phyloP scores from a whole-genome alignment of 1,284 basidiomycete species.

The Cutaneotrichosporon arboriforme region DNA sequence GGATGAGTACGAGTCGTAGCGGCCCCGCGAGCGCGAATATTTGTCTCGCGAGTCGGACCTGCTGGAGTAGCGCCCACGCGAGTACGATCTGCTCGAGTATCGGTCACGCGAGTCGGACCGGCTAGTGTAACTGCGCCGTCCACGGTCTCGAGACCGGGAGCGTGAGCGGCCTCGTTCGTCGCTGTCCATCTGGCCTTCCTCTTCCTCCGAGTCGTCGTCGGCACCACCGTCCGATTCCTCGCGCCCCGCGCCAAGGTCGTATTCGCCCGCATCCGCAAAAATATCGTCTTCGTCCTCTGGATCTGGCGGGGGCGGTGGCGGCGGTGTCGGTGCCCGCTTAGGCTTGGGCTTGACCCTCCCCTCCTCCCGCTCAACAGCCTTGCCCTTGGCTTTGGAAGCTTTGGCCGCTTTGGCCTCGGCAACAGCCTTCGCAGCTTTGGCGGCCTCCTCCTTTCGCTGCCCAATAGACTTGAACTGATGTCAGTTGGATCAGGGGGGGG shows the following conservation, averaged over 20 bases:
- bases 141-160: conserved; percentile 5
- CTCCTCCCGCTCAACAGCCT: conserved; percentile 8
- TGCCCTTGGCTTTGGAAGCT: conserved; percentile 22
- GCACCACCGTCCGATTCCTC: conserved; percentile 29
- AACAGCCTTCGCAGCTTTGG: conserved; percentile 10
- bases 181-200: conserved; percentile 9
- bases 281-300: conserved; percentile 56
- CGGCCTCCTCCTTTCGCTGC: conserved; percentile 23
- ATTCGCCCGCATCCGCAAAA: conserved; percentile 78
- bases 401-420: conserved; percentile 24
- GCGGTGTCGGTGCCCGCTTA: conserved; percentile 1
- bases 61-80: conserved; percentile 3
- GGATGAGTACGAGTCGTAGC: conserved; percentile 2
- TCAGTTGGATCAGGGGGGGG: no score
- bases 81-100: conserved; percentile 1
- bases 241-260: conserved; percentile 57
- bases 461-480: conserved; percentile 43
- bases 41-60: no score
- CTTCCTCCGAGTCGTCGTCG: conserved; percentile 20
- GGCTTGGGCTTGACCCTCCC: conserved; percentile 17
- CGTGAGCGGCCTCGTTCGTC: conserved; percentile 2
- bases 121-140: not conserved
- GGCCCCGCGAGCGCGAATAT: not conserved
- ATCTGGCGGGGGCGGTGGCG: conserved; percentile 5
- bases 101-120: not conserved